These are phyloP conservation scores for Dothistroma pini DNA, from an alignment of 2,329 filamentous ascomycete genomes.

Conservation along the genomic window DNA sequence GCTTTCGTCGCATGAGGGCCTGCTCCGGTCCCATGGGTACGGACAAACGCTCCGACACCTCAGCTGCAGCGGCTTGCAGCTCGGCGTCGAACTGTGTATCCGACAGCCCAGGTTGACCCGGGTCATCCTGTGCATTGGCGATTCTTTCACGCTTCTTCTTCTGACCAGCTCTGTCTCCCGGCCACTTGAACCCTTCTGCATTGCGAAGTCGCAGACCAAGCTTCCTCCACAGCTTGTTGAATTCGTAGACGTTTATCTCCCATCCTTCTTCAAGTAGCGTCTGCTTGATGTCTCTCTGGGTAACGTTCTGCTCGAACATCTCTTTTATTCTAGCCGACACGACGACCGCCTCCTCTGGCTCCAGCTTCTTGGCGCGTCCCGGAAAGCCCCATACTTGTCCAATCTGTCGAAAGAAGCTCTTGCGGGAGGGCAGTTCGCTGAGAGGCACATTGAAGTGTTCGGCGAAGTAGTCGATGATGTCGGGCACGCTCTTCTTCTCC, in stretches of 20 bases:
- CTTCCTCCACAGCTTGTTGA: conserved; percentile 54
- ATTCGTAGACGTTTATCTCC: conserved; percentile 57
- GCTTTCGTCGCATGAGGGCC: conserved; percentile 21
- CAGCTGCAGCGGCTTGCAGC: neutral
- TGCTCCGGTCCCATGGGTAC: conserved; percentile 20
- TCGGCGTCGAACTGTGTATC: neutral
- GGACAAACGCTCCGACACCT: neutral
- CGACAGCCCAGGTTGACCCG: neutral
- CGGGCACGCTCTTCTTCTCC: conserved; percentile 67
- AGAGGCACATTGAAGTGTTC: conserved; percentile 40
- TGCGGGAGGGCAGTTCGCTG: conserved; percentile 61
- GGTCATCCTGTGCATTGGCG: neutral
- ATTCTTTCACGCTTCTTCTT: conserved; percentile 38
- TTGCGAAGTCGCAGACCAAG: conserved; percentile 42
- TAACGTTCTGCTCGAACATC: conserved; percentile 72
- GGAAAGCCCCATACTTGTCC: conserved; percentile 68
- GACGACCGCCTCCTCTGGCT: conserved; percentile 66
- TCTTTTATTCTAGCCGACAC: conserved; percentile 68
- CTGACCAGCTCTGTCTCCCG: conserved; percentile 24
- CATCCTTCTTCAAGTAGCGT: conserved; percentile 69
- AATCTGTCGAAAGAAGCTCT: conserved; percentile 28
- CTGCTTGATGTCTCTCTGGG: conserved; percentile 69
- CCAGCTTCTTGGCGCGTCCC: conserved; percentile 60
- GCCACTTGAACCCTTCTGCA: conserved; percentile 21
- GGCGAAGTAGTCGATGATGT: conserved; percentile 68